Percentiles rank a stretch among this genome's conserved stretches.
phyloP scores from a whole-genome alignment of 768 basidiomycete species.

The Termitomyces sp. region DNA sequence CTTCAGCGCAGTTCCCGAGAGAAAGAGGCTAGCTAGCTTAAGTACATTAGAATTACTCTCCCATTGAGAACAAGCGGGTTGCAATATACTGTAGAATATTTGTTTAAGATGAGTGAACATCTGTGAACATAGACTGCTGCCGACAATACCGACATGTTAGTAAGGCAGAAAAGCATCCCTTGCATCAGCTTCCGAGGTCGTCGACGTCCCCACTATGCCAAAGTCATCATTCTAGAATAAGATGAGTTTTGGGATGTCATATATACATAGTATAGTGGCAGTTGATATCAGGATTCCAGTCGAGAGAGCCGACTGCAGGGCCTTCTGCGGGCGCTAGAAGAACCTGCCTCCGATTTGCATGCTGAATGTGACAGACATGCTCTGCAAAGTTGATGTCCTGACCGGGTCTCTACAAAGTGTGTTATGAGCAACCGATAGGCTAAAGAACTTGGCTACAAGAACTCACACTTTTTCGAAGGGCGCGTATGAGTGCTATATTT shows the following conservation, averaged over 20 bases:
- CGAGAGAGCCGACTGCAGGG: neutral
- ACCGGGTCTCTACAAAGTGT: neutral
- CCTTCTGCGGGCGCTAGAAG: too few species aligned
- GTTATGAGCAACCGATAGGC: too few species aligned
- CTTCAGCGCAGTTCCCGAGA: too few species aligned
- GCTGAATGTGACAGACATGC: neutral
- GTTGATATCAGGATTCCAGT: neutral
- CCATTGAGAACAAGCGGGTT: too few species aligned
- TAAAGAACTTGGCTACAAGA: too few species aligned
- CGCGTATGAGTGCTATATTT: too few species aligned
- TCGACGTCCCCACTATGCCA: neutral
- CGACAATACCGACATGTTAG: too few species aligned
- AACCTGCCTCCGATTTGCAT: neutral
- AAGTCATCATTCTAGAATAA: neutral
- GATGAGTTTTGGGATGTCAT: neutral
- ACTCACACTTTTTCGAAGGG: too few species aligned
- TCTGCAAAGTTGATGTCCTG: neutral
- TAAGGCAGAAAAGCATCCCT: neutral
- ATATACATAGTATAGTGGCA: too few species aligned
- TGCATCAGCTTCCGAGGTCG: neutral
- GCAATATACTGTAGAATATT: too few species aligned
- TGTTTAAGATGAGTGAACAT: neutral
- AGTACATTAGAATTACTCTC: too few species aligned
- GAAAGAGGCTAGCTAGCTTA: too few species aligned
- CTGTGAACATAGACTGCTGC: neutral